These are phyloP conservation scores for Trichoderma afroharzianum DNA, from an alignment of 2,329 filamentous ascomycete genomes.

Conservation along the genomic window DNA sequence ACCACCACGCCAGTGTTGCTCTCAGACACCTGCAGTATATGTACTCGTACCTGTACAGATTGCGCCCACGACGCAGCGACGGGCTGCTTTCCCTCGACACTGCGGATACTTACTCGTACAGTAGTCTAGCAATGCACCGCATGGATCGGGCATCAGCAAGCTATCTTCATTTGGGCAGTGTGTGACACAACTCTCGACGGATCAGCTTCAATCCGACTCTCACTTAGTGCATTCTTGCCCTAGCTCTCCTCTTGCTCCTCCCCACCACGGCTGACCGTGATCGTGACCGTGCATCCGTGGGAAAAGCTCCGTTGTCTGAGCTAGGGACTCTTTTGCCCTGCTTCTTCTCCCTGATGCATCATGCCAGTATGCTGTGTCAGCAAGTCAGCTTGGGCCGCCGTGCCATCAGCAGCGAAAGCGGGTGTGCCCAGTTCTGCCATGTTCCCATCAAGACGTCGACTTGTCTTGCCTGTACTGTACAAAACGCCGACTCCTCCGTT, in stretches of 20 bases:
- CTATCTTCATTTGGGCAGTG: neutral
- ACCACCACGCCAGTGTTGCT: neutral
- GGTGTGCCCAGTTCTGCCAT: neutral
- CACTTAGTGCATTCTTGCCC: neutral
- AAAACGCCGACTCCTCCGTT: neutral
- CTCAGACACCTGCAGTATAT: neutral
- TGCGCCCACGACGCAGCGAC: neutral
- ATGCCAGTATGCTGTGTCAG: neutral
- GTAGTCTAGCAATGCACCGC: neutral
- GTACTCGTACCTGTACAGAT: neutral
- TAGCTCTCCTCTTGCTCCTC: neutral
- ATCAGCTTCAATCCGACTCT: slow-evolving; percentile 9
- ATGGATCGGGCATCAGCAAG: slow-evolving; percentile 8
- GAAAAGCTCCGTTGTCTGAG: neutral
- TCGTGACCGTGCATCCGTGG: neutral
- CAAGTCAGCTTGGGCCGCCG: slow-evolving; percentile 12
- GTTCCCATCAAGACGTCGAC: neutral
- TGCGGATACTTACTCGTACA: neutral
- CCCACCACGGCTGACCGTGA: slow-evolving; percentile 6
- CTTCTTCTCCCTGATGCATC: neutral
- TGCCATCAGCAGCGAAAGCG: neutral
- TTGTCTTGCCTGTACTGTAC: neutral
- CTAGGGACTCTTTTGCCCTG: neutral
- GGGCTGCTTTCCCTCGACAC: neutral
- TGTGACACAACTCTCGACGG: neutral